Evolutionary conservation across 1,284 basidiomycete species (phyloP), one percentile per base, ranked within the genome.

Genomic region (Phellinidium pouzarii): DNA sequence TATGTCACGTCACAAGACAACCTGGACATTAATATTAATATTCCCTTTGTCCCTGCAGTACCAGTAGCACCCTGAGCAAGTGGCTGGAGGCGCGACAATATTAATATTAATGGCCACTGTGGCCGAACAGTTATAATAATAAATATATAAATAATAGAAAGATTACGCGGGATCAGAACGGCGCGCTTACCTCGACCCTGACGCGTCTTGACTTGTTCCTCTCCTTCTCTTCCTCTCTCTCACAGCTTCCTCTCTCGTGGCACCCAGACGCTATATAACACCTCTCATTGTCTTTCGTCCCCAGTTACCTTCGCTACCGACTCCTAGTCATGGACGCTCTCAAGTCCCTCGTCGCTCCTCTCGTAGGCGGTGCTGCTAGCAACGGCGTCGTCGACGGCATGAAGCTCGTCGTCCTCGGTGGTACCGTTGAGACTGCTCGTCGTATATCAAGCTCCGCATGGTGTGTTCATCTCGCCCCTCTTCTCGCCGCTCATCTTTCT

Each of bases 391-490:
- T 89, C 68, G 86, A 89, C 64, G 87, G 87, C 59, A 81, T 89
- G 73, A 90, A 90, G 70, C 84, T 90, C 63, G 87, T 90, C 67
- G 84, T 90, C 48, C 75, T 90, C 50, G 87, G 87, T 58, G 87
- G 87, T 56, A 89, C 87, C 3, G 87, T 90, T 56, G 87, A 90
- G 71, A 90, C 87, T 1, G 87, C 87, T 0, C 73, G 87, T 60
- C 73, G 87, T 59, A 79, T 88, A 44, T 85, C 85, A 19, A 86
- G 83, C 66, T 83, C 84, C 55, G 87, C 85, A 44, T 90, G 87
- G 87, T 84, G 61, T 51, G 73, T 67, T 34, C 44, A 42, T 40
- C 53, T 49, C 9, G 73, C 66, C 36, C 44, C 44, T 40, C 53
- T 49, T 11, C 36, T 34, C 22, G 14, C 17, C 22, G 19, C 26